Base-by-base conservation (phyloP, 495 filamentous ascomycete species). In the Xylaria longipes region DNA sequence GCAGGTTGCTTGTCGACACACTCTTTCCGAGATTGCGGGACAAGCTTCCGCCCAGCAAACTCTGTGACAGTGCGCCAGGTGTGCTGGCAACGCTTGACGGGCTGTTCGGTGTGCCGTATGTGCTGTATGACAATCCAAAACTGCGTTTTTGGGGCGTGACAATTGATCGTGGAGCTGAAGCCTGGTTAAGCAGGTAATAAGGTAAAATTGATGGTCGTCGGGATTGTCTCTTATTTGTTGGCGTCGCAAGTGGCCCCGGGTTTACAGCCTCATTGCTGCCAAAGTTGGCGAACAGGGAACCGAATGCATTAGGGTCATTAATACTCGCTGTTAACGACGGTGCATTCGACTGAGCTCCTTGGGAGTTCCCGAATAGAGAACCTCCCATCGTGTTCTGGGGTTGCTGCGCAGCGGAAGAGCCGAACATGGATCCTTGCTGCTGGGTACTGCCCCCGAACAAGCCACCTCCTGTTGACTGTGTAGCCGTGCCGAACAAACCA, bases 81-180 rank as follows among this genome's bases (percentile, higher is more conserved):
- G 93, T 93, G 80, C 89, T 91, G n/a, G 85, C 77, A 11, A 84
- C 83, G 77, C 91, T 92, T 22, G 86, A 87, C 17, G 87, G 87
- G 79, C 91, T 95, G 45, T 87, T 87, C 4, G 94, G 94, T 11
- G 92, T 94, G 33, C 92, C 93, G 75, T 96, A 97, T 33, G 89
- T 93, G 68, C 93, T 97, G 80, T 97, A 97, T 8, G 91, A 92
- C 80, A 97, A 97, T 9, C 94, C 94, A 78, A 91, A 97, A 3
- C 92, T 92, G 60, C 87, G 86, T 77, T 91, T 93, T 68, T 93
- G 91, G 4, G 96, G 96, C 3, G 95, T 97, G 33, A 91, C 84
- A 29, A 5, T 63, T 33, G 94, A 87, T 33, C 93, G 89, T 43
- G 92, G 90, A 61, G 93, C 88, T 52, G 93, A 91, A 41, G 87